These are phyloP conservation scores for Martensiomyces pterosporus DNA, from an alignment of 192 early-diverging fungal genomes.

Conservation along the genomic window DNA sequence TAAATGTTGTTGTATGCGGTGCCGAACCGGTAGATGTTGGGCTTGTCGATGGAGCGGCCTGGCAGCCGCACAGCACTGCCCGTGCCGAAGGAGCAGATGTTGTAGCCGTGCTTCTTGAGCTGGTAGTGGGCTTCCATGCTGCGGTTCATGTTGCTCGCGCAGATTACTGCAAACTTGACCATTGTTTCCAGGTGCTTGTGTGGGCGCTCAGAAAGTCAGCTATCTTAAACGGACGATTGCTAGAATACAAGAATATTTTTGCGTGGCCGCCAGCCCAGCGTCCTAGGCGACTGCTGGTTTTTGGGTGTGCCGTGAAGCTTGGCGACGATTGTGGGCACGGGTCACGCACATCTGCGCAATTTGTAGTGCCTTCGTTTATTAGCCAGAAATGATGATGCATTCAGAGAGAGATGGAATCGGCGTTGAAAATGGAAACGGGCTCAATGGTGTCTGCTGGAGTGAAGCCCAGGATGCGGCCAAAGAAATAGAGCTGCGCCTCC, in stretches of 20 bases:
- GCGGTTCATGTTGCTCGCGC: conserved; percentile 95
- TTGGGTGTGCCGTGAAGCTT: too few species aligned
- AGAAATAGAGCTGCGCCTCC: conserved; percentile 67
- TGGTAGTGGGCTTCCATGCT: conserved; percentile 95
- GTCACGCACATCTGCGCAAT: too few species aligned
- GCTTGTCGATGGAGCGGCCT: conserved; percentile 77
- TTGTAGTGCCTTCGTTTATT: too few species aligned
- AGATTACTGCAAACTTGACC: conserved; percentile 89
- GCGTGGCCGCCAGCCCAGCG: too few species aligned
- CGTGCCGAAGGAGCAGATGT: conserved; percentile 86
- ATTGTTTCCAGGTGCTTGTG: too few species aligned
- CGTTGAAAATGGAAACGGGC: conserved; percentile 28
- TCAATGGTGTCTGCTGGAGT: conserved; percentile 49
- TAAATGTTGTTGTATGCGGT: conserved; percentile 89
- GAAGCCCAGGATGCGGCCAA: conserved; percentile 62
- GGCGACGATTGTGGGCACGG: too few species aligned
- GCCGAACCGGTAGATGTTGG: conserved; percentile 92
- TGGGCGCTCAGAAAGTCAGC: too few species aligned
- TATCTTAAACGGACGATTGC: too few species aligned
- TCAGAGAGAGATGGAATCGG: too few species aligned
- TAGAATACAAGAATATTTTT: too few species aligned
- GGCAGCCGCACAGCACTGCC: conserved; percentile 86
- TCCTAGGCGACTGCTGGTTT: too few species aligned
- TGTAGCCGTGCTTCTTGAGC: conserved; percentile 67
- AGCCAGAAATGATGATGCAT: too few species aligned